Conservation (phyloP, 169 alveolate genomes). For the Pseudocohnilembus persalinus region DNA sequence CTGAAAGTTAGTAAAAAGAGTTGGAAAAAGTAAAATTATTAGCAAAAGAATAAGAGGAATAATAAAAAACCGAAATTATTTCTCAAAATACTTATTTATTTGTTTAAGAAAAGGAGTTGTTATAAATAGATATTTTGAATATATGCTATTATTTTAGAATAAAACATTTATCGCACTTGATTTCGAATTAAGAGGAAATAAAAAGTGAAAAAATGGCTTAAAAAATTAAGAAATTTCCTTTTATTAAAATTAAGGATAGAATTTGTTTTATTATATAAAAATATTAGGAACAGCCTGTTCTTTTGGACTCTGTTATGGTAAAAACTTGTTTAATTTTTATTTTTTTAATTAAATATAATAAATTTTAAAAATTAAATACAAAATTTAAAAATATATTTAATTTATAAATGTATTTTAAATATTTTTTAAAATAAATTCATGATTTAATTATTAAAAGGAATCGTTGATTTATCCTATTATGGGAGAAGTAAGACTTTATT, state of each 20-base stretch:
- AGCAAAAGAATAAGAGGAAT: neutral
- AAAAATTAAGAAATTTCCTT: slow-evolving; percentile 21
- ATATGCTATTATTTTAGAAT: slow-evolving; percentile 32
- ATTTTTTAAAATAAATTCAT: no score
- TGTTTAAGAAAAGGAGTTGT: slow-evolving; percentile 30
- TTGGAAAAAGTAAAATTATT: slow-evolving; percentile 3
- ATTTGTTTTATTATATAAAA: slow-evolving; percentile 42
- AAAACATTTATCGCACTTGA: slow-evolving; percentile 29
- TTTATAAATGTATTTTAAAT: no score
- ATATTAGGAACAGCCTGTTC: slow-evolving; percentile 62
- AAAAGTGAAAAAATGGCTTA: no score
- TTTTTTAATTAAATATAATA: neutral
- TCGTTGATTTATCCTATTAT: slow-evolving; percentile 8
- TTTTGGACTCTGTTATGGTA: slow-evolving; percentile 55
- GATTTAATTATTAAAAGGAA: slow-evolving; percentile 24
- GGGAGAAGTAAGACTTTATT: slow-evolving; percentile 45
- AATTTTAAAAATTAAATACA: no score
- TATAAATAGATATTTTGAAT: slow-evolving; percentile 34
- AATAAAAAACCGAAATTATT: slow-evolving; percentile 16
- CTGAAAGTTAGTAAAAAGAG: slow-evolving; percentile 1
- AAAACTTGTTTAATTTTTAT: slow-evolving; percentile 10
- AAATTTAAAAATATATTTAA: no score
- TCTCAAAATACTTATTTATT: slow-evolving; percentile 27
- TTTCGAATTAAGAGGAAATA: slow-evolving; percentile 30
- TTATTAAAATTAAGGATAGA: slow-evolving; percentile 25